Base-by-base conservation (phyloP, 2,329 filamentous ascomycete genomes). In the Orbilia quercus region DNA sequence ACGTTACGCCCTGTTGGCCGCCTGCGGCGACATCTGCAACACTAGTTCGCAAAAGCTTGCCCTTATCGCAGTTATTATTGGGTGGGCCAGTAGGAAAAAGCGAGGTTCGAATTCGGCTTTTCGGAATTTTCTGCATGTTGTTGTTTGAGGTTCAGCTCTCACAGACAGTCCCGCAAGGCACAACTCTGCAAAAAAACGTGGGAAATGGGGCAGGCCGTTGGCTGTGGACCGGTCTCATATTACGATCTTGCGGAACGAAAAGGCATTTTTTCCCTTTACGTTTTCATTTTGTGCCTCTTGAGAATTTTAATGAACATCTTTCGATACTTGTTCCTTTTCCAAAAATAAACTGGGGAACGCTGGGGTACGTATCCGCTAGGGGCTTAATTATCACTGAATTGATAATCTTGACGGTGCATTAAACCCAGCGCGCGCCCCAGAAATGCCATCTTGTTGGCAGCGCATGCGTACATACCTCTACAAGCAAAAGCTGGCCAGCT, bases 131-230 rank as follows among this genome's bases (percentile, higher is more conserved):
- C 54, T 7, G 14, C 55, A 22, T 57, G 57, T 7, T 57, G 28
- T 9, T 45, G 51, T 71, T 57, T 58, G 50, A 64, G 25, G 58
- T 72, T 72, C 67, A 73, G 60, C 69, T 73, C 69, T 65, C 44
- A 59, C 60, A 50, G 59, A 54, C 63, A 58, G 38, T 36, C 36
- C 51, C 40, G 48, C 54, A 67, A 67, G 63, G 63, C 63, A 67
- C 63, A 67, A 57, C 22, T 22, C 16, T 20, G 7, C 11, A 14
- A 25, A 58, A 53, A 66, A 73, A 73, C 69, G 69, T 73, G 69
- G 69, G 50, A 55, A 55, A 55, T 6, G 12, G 63, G 40, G 36
- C n/a, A 47, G 44, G 7, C 38, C 14, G 44, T 69, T 50, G 38
- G 38, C 18, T 36, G 31, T 31, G 20, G 40, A 23, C 11, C 36